Evolutionary conservation across 805 yeast species (phyloP).

Genomic region (Candida arabinofermentans): DNA sequence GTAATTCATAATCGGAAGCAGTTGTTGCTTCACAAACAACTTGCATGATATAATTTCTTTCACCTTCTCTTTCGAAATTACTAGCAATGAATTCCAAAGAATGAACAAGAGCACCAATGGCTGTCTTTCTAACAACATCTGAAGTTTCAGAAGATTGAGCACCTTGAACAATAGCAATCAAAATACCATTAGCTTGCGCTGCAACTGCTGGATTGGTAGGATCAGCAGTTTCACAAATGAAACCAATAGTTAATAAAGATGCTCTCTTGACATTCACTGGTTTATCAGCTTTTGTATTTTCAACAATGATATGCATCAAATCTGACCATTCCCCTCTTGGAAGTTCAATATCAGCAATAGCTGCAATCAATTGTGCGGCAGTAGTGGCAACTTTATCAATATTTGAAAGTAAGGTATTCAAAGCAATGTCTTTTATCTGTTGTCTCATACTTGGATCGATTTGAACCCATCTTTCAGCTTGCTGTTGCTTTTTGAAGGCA

Average conservation of each 20-base stretch:
- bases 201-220: constrained; percentile 73
- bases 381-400: constrained; percentile 79
- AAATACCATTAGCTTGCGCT: constrained; percentile 83
- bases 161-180: constrained; percentile 96
- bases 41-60: constrained; percentile 96
- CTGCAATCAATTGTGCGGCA: constrained; percentile 92
- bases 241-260: constrained; percentile 85
- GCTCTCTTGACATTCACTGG: constrained; percentile 82
- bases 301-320: constrained; percentile 76
- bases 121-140: constrained; percentile 75
- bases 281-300: constrained; percentile 75
- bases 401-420: constrained; percentile 59
- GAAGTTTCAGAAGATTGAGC: constrained; percentile 82
- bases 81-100: constrained; percentile 84
- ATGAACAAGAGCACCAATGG: constrained; percentile 85
- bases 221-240: constrained; percentile 92
- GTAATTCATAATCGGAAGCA: constrained; percentile 73
- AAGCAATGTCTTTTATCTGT: constrained; percentile 62
- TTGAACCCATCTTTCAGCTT: constrained; percentile 71
- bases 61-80: constrained; percentile 91
- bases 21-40: constrained; percentile 99
- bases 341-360: constrained; percentile 93
- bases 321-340: constrained; percentile 88
- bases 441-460: constrained; percentile 52
- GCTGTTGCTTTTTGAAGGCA: constrained; percentile 47